phyloP scores from a whole-genome alignment of 352 stramenopile genomes.

The Phytopythium chamaehyphon region DNA sequence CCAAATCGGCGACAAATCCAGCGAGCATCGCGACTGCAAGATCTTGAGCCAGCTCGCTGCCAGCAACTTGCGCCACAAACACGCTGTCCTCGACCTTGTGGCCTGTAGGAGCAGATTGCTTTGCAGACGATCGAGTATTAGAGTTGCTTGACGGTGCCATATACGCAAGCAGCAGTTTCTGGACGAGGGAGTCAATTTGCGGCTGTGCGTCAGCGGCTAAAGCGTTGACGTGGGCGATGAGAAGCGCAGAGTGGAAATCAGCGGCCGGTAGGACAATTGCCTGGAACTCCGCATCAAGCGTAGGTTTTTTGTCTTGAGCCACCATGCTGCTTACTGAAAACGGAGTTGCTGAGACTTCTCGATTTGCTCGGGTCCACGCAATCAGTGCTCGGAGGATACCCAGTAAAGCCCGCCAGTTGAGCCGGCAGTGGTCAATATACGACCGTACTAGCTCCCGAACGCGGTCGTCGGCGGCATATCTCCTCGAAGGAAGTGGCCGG shows the following conservation, averaged over 20 bases:
- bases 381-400: slow-evolving; percentile 17
- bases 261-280: slow-evolving; percentile 10
- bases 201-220: neutral
- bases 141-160: slow-evolving; percentile 11
- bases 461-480: slow-evolving; percentile 24
- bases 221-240: slow-evolving; percentile 5
- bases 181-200: slow-evolving; percentile 8
- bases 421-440: slow-evolving; percentile 16
- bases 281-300: neutral
- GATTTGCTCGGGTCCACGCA: slow-evolving; percentile 3
- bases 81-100: neutral
- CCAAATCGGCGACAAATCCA: slow-evolving; percentile 11
- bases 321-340: neutral
- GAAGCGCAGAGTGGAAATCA: slow-evolving; percentile 18
- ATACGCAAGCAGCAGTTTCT: slow-evolving; percentile 25
- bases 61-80: slow-evolving; percentile 10
- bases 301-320: neutral
- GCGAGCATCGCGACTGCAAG: slow-evolving; percentile 25
- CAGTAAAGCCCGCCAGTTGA: slow-evolving; percentile 25
- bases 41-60: slow-evolving; percentile 24
- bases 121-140: neutral
- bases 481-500: slow-evolving; percentile 20
- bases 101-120: neutral
- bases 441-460: slow-evolving; percentile 28
- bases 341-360: neutral